Evolutionary conservation across 768 basidiomycete genomes (phyloP), one percentile per base, ranked within the genome.

Genomic region (Kwoniella pini): DNA sequence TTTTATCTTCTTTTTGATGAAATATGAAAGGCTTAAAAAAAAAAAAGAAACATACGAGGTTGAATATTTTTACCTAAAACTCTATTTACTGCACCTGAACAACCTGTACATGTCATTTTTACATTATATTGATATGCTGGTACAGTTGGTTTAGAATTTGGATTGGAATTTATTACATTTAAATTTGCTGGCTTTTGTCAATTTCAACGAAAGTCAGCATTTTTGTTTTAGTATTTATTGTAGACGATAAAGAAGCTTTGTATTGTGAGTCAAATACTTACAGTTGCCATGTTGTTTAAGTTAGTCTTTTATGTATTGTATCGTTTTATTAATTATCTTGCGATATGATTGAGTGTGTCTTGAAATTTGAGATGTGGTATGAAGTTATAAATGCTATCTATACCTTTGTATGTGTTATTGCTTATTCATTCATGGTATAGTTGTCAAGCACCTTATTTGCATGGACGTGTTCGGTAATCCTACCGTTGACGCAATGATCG

Each of bases 61-160:
- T 50, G 42, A 40, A 78, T 60, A 48, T 71, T 76, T 68, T 77
- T 77, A 21, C 62, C 71, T 33, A 80, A 50, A 0, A 77, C 79
- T 21, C 76, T 51, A 13, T 71, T 70, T 12, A 80, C 64, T 7
- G 79, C 79, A 7, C 79, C 77, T 1, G 75, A 76, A 60, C 79
- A 80, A 5, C 75, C 74, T 28, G 62, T 61, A 57, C 79, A 80
- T 6, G 79, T 77, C 79, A 80, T 80, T 48, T 63, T 75, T 49
- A 79, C 77, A 19, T 72, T 59, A 60, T 77, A 80, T 44, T 65
- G 57, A 54, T 75, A 76, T 22, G 74, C 74, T 2, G 77, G 75
- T 43, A 63, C 70, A 24, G 69, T 65, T 3, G 69, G 69, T 15
- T 33, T 33, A 4, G 48, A 45, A 3, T 44, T 54, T 4, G 60